A percentile compares a stretch with the other conserved stretches of the same genome.
Evolutionary conservation across 2,329 filamentous ascomycete genomes (phyloP).

Genomic region (Talaromyces atroroseus): DNA sequence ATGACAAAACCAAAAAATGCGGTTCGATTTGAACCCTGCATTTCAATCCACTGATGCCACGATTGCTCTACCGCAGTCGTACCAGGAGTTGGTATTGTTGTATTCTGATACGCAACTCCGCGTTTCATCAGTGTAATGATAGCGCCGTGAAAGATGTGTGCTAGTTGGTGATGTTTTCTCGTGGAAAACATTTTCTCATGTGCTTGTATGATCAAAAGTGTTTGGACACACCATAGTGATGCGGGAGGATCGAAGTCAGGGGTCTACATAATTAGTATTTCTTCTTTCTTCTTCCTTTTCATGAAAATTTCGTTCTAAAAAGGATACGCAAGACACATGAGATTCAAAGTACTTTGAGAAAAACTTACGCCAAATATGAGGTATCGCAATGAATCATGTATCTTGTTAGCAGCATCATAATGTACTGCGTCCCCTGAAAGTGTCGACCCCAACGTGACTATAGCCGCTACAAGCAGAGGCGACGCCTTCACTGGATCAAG

Average conservation of each 20-base stretch:
- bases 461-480: conserved; percentile 22
- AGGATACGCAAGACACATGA: no score
- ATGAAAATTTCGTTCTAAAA: not conserved
- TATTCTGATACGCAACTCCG: conserved; percentile 18
- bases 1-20: conserved; percentile 27
- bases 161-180: conserved; percentile 24
- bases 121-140: conserved; percentile 25
- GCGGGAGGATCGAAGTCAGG: conserved; percentile 22
- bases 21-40: conserved; percentile 21
- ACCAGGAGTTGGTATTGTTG: not conserved
- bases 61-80: conserved; percentile 14
- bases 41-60: conserved; percentile 23
- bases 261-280: conserved; percentile 12
- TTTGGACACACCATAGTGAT: conserved; percentile 25
- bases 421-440: conserved; percentile 19
- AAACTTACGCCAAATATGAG: conserved; percentile 20
- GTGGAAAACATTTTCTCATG: conserved; percentile 25
- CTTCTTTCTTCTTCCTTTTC: not conserved
- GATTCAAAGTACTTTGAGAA: no score
- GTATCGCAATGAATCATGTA: conserved; percentile 22
- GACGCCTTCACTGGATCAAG: conserved; percentile 16
- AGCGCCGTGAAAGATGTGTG: conserved; percentile 25
- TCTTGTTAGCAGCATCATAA: conserved; percentile 17
- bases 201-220: conserved; percentile 22
- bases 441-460: conserved; percentile 23